phyloP scores from a whole-genome alignment of 805 yeast genomes.

The Metschnikowia hibisci region DNA sequence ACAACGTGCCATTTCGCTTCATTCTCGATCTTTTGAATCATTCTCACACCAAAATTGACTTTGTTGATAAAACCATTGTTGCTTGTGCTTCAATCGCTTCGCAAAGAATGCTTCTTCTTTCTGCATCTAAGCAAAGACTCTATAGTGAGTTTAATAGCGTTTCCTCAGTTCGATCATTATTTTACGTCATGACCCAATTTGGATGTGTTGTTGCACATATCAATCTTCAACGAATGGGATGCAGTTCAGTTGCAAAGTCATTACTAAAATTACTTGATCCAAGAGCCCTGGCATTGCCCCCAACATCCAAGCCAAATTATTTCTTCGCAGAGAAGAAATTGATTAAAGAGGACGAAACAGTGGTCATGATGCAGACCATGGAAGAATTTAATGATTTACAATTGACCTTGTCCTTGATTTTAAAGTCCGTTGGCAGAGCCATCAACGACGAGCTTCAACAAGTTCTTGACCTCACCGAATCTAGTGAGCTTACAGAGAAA shows the following conservation, averaged over 20 bases:
- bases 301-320: conserved; percentile 27
- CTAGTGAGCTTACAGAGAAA: conserved; percentile 8
- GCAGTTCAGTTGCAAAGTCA: neutral
- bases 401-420: conserved; percentile 7
- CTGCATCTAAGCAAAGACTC: conserved; percentile 4
- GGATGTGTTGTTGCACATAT: conserved; percentile 8
- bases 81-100: conserved; percentile 11
- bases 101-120: conserved; percentile 5
- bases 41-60: neutral
- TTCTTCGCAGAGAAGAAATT: conserved; percentile 14
- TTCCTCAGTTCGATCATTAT: conserved; percentile 10
- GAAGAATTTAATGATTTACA: conserved; percentile 13
- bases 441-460: conserved; percentile 7
- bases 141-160: conserved; percentile 13
- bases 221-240: conserved; percentile 5
- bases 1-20: conserved; percentile 11
- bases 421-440: conserved; percentile 5
- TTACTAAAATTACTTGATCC: neutral
- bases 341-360: conserved; percentile 2
- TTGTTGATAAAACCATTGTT: conserved; percentile 3
- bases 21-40: conserved; percentile 16
- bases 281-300: conserved; percentile 20
- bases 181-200: conserved; percentile 11
- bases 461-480: neutral
- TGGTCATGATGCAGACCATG: conserved; percentile 7